These are phyloP conservation scores for Mortierella alpina DNA, from an alignment of 192 early-diverging fungal species.

Conservation along the genomic window DNA sequence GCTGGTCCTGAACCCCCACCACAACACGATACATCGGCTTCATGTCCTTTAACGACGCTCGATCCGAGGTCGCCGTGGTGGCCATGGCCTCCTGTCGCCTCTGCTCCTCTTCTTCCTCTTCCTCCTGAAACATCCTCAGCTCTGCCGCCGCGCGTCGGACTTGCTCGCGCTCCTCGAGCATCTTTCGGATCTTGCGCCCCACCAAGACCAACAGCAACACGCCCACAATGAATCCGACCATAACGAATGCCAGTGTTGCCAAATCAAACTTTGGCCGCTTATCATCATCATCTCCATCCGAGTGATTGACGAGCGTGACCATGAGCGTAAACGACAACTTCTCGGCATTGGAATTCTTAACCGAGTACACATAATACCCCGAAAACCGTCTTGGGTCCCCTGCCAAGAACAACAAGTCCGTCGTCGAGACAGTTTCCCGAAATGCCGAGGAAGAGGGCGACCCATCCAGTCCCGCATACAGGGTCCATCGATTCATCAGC, in stretches of 20 bases:
- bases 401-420: conserved; percentile 13
- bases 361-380: conserved; percentile 48
- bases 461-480: conserved; percentile 33
- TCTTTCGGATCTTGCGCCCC: conserved; percentile 15
- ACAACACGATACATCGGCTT: conserved; percentile 42
- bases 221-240: conserved; percentile 31
- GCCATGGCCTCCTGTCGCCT: background rate
- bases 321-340: conserved; percentile 14
- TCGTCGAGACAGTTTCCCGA: background rate
- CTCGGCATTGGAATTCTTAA: conserved; percentile 19
- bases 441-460: conserved; percentile 31
- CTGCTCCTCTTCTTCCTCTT: conserved; percentile 36
- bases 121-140: conserved; percentile 25
- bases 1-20: conserved; percentile 16
- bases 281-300: background rate
- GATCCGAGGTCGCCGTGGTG: background rate
- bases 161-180: conserved; percentile 12
- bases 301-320: conserved; percentile 10
- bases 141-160: conserved; percentile 3
- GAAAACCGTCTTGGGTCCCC: conserved; percentile 48
- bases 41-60: conserved; percentile 1
- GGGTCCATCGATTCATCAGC: conserved; percentile 24
- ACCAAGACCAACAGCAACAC: conserved; percentile 13
- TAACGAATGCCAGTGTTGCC: conserved; percentile 39
- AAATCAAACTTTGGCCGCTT: conserved; percentile 14